Percentiles rank a stretch among this genome's conserved stretches.
These are phyloP conservation scores for Rubus idaeus DNA, from an alignment of 306 rosid genomes.

Conservation along the genomic window DNA sequence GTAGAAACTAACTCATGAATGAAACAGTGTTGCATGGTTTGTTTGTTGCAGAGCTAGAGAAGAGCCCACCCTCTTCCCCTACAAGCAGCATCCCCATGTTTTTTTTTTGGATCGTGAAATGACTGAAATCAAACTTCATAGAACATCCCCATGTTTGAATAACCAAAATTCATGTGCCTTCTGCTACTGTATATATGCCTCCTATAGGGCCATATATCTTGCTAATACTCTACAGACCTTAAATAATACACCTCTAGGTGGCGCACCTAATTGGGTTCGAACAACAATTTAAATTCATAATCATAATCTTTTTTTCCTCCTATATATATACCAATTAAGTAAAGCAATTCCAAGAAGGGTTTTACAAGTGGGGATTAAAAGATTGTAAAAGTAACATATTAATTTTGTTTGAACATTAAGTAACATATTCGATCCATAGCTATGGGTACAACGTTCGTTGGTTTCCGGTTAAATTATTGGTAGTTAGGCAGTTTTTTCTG, in stretches of 20 bases:
- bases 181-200: no score
- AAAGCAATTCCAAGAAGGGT: background rate
- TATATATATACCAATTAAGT: background rate
- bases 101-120: no score
- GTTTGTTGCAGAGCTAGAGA: background rate
- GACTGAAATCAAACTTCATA: no score
- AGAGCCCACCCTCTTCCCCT: background rate
- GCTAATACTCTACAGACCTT: no score
- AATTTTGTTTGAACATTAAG: background rate
- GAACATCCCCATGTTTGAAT: background rate
- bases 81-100: background rate
- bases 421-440: constrained; percentile 7
- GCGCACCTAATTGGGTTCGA: background rate
- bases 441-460: constrained; percentile 28
- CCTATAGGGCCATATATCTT: no score
- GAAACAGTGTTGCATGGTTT: background rate
- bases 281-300: background rate
- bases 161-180: constrained; percentile 4
- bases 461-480: constrained; percentile 30
- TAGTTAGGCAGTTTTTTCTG: constrained; percentile 73
- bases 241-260: no score
- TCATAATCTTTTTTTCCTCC: background rate
- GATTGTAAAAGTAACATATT: background rate
- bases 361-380: background rate
- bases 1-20: background rate